Percentiles rank a stretch among this genome's conserved stretches.
Evolutionary conservation across 225 moss, liverwort and hornwort genomes (phyloP).

Genomic region (Pleurozium schreberi): DNA sequence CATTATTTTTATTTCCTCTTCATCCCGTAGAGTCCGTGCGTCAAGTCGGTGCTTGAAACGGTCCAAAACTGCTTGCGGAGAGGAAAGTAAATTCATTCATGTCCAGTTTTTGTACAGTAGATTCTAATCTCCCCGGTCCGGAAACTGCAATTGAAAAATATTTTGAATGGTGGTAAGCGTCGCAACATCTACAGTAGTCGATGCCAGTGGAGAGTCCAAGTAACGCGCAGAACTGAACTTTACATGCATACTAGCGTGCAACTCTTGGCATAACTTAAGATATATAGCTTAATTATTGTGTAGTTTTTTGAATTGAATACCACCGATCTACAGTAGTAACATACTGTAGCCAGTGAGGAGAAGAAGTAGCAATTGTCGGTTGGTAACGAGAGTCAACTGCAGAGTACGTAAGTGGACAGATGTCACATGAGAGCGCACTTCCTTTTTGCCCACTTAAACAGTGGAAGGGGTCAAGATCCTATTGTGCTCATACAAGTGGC

Average conservation of each 20-base stretch:
- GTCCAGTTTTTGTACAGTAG: background rate
- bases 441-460: background rate
- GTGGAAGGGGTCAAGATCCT: background rate
- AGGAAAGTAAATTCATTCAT: no score
- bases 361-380: background rate
- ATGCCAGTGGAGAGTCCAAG: background rate
- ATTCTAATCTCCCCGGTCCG: no score
- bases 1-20: background rate
- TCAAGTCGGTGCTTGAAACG: background rate
- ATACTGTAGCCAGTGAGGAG: background rate
- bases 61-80: background rate
- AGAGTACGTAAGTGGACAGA: background rate
- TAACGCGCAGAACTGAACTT: background rate
- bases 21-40: background rate
- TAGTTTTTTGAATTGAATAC: background rate
- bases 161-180: background rate
- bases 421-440: background rate
- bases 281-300: background rate
- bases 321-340: background rate
- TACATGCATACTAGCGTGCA: background rate
- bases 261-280: background rate
- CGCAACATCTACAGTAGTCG: background rate
- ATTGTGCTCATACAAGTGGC: background rate
- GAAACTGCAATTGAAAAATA: background rate
- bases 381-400: background rate